Evolutionary conservation across 192 early-diverging fungal species (phyloP).

Genomic region (Kickxella alabastrina): DNA sequence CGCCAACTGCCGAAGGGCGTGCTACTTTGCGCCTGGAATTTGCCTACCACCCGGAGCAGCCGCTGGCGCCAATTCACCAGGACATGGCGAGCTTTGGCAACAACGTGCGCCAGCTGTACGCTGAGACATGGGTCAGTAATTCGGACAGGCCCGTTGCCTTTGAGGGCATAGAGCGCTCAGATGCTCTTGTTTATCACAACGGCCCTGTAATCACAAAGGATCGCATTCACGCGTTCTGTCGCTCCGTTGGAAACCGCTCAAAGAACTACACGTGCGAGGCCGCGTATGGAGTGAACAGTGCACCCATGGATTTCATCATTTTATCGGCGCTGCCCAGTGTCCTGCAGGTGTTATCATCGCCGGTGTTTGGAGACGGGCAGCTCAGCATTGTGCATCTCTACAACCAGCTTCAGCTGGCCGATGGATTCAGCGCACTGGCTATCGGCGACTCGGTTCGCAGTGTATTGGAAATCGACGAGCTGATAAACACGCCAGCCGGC

Average conservation of each 20-base stretch:
- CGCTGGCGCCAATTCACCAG: slow-evolving; percentile 11
- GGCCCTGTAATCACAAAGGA: slow-evolving; percentile 56
- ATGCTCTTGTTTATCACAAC: neutral
- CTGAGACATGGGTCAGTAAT: slow-evolving; percentile 9
- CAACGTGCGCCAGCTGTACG: slow-evolving; percentile 1
- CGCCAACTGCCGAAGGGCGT: neutral
- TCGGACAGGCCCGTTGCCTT: slow-evolving; percentile 1
- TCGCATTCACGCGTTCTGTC: slow-evolving; percentile 80
- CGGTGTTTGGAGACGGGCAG: slow-evolving; percentile 81
- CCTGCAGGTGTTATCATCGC: slow-evolving; percentile 74
- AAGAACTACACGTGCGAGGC: slow-evolving; percentile 49
- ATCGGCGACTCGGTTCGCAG: slow-evolving; percentile 73
- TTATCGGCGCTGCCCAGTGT: slow-evolving; percentile 73
- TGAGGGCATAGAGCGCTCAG: slow-evolving; percentile 1
- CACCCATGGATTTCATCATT: slow-evolving; percentile 90
- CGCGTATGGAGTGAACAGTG: slow-evolving; percentile 51
- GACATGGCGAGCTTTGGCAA: neutral
- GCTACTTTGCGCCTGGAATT: neutral
- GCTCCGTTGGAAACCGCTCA: slow-evolving; percentile 61
- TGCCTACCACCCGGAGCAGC: slow-evolving; percentile 8
- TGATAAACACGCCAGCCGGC: slow-evolving; percentile 76
- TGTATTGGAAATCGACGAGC: slow-evolving; percentile 63
- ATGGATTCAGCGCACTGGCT: slow-evolving; percentile 56
- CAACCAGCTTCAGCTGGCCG: slow-evolving; percentile 73
- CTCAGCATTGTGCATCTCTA: slow-evolving; percentile 81